Evolutionary conservation across 495 filamentous ascomycete species (phyloP).

Genomic region (Penicillium mononematosum): DNA sequence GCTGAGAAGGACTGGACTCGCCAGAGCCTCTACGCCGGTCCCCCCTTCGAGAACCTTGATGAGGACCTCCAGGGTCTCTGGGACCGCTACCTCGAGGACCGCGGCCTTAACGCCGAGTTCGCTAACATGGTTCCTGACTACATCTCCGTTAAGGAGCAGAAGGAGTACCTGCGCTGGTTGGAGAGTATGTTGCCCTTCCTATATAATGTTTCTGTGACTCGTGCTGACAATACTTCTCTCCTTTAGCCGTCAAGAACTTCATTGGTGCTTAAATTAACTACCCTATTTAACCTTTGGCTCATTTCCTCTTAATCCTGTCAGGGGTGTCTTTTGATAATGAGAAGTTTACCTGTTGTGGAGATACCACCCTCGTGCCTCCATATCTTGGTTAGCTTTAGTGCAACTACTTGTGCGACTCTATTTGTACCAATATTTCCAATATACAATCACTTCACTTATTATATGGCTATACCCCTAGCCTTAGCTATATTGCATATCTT

Average conservation of each 20-base stretch:
- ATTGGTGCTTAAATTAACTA: conserved; percentile 58
- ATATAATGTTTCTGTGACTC: not conserved
- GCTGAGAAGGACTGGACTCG: conserved; percentile 67
- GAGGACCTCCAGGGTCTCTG: conserved; percentile 90
- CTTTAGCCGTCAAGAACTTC: conserved; percentile 68
- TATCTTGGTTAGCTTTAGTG: conserved; percentile 1
- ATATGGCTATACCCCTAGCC: not conserved
- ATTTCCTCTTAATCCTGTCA: not conserved
- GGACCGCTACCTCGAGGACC: conserved; percentile 92
- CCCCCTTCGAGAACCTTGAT: conserved; percentile 90
- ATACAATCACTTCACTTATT: conserved; percentile 11
- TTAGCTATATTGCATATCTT: too few relatives aligned
- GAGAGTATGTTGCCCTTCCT: conserved; percentile 55
- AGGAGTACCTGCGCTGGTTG: conserved; percentile 92
- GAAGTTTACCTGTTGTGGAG: not conserved
- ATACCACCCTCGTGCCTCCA: not conserved
- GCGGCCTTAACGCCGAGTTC: conserved; percentile 83
- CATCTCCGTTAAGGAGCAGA: conserved; percentile 98
- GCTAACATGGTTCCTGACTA: conserved; percentile 93
- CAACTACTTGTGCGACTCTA: conserved; percentile 5
- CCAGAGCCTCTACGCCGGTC: conserved; percentile 81
- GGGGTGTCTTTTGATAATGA: not conserved
- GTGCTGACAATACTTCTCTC: conserved; percentile 16
- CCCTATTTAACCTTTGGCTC: not conserved
- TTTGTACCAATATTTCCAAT: conserved; percentile 12